Percentiles rank a stretch among this genome's conserved stretches.
Evolutionary conservation across 805 yeast genomes (phyloP).

Genomic region (Ogataea henricii): DNA sequence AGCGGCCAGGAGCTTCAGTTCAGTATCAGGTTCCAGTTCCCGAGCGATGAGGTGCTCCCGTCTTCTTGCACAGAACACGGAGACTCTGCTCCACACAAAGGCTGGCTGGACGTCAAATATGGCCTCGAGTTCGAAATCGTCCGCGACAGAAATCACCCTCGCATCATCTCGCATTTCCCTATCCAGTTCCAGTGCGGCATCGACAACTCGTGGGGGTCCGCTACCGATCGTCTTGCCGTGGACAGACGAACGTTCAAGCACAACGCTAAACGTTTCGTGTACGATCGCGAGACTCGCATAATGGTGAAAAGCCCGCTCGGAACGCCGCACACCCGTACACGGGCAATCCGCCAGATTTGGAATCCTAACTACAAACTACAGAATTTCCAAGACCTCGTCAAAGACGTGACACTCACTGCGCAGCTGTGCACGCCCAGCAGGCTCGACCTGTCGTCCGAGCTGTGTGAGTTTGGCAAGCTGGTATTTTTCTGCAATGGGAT

Average conservation of each 20-base stretch:
- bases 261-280: constrained; percentile 14
- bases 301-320: constrained; percentile 17
- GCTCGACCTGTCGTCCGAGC: constrained; percentile 9
- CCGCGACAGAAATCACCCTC: not conserved
- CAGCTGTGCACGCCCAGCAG: constrained; percentile 9
- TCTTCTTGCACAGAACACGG: constrained; percentile 20
- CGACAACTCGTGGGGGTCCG: constrained; percentile 13
- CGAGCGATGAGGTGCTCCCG: constrained; percentile 19
- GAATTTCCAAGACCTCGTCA: constrained; percentile 8
- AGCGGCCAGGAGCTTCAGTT: constrained; percentile 5
- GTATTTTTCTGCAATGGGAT: constrained; percentile 3
- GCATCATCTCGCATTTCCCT: constrained; percentile 14
- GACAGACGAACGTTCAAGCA: constrained; percentile 7
- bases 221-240: constrained; percentile 2
- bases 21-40: constrained; percentile 18
- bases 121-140: constrained; percentile 15
- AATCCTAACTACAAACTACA: constrained; percentile 10
- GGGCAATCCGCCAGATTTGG: constrained; percentile 10
- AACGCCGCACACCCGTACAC: constrained; percentile 13
- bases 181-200: constrained; percentile 15
- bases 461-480: constrained; percentile 10
- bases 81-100: constrained; percentile 11
- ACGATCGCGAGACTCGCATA: constrained; percentile 10
- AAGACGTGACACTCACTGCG: constrained; percentile 14
- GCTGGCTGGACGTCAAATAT: constrained; percentile 16